Evolutionary conservation across 2,329 filamentous ascomycete species (phyloP).

Genomic region (Emergomyces pasteurianus): DNA sequence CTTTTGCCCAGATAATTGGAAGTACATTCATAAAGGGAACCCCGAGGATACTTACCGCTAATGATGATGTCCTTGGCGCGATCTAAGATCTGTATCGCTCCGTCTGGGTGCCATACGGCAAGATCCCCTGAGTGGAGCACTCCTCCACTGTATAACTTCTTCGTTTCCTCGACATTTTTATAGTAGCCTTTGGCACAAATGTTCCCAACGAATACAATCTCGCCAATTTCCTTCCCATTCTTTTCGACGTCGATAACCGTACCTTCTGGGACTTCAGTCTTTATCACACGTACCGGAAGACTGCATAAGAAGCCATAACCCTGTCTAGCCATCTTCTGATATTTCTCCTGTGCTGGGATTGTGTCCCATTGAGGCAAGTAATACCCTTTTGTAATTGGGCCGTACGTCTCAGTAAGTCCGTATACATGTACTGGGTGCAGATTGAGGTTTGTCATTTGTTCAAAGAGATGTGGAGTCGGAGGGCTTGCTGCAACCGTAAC

Average conservation of each 20-base stretch:
- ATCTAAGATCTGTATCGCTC: slow-evolving; percentile 83
- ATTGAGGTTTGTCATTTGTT: slow-evolving; percentile 82
- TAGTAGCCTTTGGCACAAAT: slow-evolving; percentile 88
- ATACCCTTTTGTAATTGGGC: slow-evolving; percentile 91
- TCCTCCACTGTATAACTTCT: slow-evolving; percentile 76
- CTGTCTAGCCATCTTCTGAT: slow-evolving; percentile 81
- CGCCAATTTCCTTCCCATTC: slow-evolving; percentile 65
- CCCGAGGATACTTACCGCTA: slow-evolving; percentile 47
- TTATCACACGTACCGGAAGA: slow-evolving; percentile 69
- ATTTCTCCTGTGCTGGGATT: slow-evolving; percentile 63
- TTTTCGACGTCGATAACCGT: slow-evolving; percentile 54
- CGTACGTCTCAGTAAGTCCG: slow-evolving; percentile 78
- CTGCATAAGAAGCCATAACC: slow-evolving; percentile 83
- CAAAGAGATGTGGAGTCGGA: slow-evolving; percentile 79
- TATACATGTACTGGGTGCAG: slow-evolving; percentile 89
- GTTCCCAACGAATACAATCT: slow-evolving; percentile 81
- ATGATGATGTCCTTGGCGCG: slow-evolving; percentile 98
- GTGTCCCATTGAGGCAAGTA: slow-evolving; percentile 72
- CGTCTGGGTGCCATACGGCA: slow-evolving; percentile 86
- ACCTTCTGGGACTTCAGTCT: slow-evolving; percentile 58
- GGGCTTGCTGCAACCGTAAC: slow-evolving; percentile 91
- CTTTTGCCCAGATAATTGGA: not conserved
- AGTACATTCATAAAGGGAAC: not conserved
- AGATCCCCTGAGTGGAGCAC: slow-evolving; percentile 82
- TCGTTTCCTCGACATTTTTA: slow-evolving; percentile 75